Evolutionary conservation across 805 yeast species (phyloP).

Genomic region (Clavispora asparagi): DNA sequence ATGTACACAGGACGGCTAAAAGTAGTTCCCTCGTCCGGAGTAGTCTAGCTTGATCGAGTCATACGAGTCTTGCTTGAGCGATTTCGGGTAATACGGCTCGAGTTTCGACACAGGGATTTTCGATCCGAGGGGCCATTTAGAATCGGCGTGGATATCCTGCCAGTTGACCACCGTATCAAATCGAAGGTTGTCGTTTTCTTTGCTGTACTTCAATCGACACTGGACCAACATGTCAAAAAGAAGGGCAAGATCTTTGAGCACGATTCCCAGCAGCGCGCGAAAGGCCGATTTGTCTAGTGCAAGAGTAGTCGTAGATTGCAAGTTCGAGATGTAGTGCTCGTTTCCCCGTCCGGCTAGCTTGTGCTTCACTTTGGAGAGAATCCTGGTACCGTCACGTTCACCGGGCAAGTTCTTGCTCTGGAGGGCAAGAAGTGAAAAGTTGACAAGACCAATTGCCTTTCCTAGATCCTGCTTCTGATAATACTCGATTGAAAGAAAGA

Average conservation of each 20-base stretch:
- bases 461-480: slow-evolving; percentile 44
- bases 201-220: slow-evolving; percentile 36
- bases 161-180: slow-evolving; percentile 34
- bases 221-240: slow-evolving; percentile 38
- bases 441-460: slow-evolving; percentile 41
- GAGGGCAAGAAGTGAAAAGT: slow-evolving; percentile 29
- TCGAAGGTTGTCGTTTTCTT: slow-evolving; percentile 37
- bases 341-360: slow-evolving; percentile 27
- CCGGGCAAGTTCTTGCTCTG: slow-evolving; percentile 26
- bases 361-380: slow-evolving; percentile 17
- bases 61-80: not conserved
- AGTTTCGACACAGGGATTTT: slow-evolving; percentile 30
- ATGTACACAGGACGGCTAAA: not conserved
- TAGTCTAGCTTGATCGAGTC: not conserved
- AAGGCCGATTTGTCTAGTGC: slow-evolving; percentile 32
- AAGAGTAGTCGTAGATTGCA: slow-evolving; percentile 31
- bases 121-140: slow-evolving; percentile 41
- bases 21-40: slow-evolving; percentile 7
- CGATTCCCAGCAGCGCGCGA: slow-evolving; percentile 27
- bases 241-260: slow-evolving; percentile 31
- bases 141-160: slow-evolving; percentile 31
- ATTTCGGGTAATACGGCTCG: slow-evolving; percentile 19
- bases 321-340: slow-evolving; percentile 24
- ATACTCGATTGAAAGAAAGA: slow-evolving; percentile 40
- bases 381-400: slow-evolving; percentile 8